Conservation (phyloP, 225 moss, liverwort and hornwort species). For the Polytrichum formosum region DNA sequence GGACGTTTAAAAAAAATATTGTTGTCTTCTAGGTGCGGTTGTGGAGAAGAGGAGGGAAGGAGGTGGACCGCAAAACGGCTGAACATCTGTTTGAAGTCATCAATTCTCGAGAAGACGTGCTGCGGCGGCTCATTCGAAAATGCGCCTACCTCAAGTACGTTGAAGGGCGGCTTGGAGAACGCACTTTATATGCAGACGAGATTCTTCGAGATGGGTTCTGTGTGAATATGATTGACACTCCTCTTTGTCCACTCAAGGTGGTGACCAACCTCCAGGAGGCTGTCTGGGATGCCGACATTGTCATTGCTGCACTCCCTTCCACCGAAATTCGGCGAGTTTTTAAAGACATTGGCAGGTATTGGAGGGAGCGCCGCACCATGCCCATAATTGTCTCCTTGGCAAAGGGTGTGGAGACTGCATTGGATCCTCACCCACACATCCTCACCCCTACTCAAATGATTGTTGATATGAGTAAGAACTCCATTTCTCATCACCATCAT, state of each 20-base stretch:
- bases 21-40: slow-evolving; percentile 42
- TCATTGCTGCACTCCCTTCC: slow-evolving; percentile 61
- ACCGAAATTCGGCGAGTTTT: slow-evolving; percentile 58
- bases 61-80: slow-evolving; percentile 46
- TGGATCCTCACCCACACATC: slow-evolving; percentile 58
- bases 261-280: slow-evolving; percentile 66
- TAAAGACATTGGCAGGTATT: slow-evolving; percentile 56
- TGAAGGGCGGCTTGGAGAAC: slow-evolving; percentile 60
- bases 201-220: slow-evolving; percentile 67
- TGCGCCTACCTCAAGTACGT: slow-evolving; percentile 72
- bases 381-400: slow-evolving; percentile 62
- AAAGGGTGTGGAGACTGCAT: slow-evolving; percentile 63
- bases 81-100: slow-evolving; percentile 58
- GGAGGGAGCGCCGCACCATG: slow-evolving; percentile 56
- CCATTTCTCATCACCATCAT: background rate
- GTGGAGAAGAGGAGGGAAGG: slow-evolving; percentile 58
- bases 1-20: no score
- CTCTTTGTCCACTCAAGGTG: slow-evolving; percentile 60
- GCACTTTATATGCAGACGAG: slow-evolving; percentile 53
- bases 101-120: slow-evolving; percentile 62
- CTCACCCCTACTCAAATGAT: slow-evolving; percentile 75
- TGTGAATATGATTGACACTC: slow-evolving; percentile 64
- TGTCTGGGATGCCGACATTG: slow-evolving; percentile 65
- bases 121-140: slow-evolving; percentile 56
- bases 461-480: slow-evolving; percentile 46